Base-by-base conservation (phyloP, 371 early-diverging fungal genomes). In the Mortierella sp. region DNA sequence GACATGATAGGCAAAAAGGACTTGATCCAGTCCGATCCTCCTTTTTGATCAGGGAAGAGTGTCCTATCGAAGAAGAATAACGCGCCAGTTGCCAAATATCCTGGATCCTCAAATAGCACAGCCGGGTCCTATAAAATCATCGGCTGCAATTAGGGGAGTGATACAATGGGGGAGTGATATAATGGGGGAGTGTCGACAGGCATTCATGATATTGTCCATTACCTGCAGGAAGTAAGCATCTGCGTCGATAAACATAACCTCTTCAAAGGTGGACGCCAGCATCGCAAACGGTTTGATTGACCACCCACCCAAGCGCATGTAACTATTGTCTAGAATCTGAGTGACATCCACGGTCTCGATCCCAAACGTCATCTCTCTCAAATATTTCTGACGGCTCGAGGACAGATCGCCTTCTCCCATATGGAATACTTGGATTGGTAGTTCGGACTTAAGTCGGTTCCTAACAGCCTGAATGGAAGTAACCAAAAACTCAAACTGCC, bases 341-440 rank as follows among this genome's bases (percentile, higher is more conserved):
- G 84, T 85, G 0, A 94, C 83, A 49, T 91, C 89, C 5, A 85
- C 55, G 0, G 88, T 85, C 39, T 73, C 86, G 20, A 93, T 87
- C 45, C 87, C 84, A 11, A 70, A 68, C 22, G 87, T 85, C 64
- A 86, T 84, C 0, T 77, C 66, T 28, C 86, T 69, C 30, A 90
- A 73, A 54, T 85, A 87, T 1, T 64, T 60, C 20, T 85, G 84
- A 1, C 86, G 77, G 2, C 76, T 81, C 0, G 67, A 58, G 0
- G 85, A 77, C 14, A 93, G 78, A 63, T 95, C 95, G 1, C 70
- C 58, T 0, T 88, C 83, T 10, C 91, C 88, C 40, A 88, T 89
- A 64, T 93, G 88, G 66, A 91, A 92, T 3, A 94, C 85, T 71
- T 95, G 92, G 58, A 95, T 91, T 0, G 94, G 95, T 2, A 95